Evolutionary conservation across 345 rosid genomes (phyloP).

Genomic region (Lepidium africanum): DNA sequence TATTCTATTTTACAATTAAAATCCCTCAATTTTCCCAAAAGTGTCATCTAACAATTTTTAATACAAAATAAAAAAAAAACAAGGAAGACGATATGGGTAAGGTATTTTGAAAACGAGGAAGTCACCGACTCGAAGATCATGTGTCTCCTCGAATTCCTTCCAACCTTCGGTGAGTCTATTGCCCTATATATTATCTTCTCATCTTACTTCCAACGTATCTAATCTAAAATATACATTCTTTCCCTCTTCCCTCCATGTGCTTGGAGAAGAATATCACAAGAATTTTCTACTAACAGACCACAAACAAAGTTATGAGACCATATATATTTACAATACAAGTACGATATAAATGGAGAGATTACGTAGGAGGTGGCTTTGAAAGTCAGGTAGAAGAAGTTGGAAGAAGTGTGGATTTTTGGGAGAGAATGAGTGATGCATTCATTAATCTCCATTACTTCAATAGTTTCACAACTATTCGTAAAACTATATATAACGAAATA

Average conservation of each 20-base stretch:
- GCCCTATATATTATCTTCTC: not conserved
- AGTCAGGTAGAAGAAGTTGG: too few species aligned
- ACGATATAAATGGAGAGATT: too few species aligned
- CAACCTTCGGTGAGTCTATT: not conserved
- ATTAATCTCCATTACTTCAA: too few species aligned
- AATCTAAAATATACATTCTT: not conserved
- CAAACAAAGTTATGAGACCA: too few species aligned
- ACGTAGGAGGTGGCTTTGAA: too few species aligned
- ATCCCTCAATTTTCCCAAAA: not conserved
- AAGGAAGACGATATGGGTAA: not conserved
- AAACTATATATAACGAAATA: too few species aligned
- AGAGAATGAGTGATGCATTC: too few species aligned
- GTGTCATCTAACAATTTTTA: not conserved
- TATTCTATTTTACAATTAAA: too few species aligned
- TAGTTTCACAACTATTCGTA: too few species aligned
- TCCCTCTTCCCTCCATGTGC: not conserved
- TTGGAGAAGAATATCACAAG: not conserved
- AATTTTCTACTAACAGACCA: not conserved
- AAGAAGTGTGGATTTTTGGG: too few species aligned
- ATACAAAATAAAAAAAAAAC: too few species aligned
- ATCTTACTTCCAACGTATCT: not conserved
- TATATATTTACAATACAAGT: too few species aligned
- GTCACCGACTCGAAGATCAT: not conserved
- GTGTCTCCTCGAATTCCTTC: not conserved
- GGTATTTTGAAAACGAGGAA: not conserved